Base-by-base conservation (phyloP, 176 grass and related monocot genomes). In the Cymbopogon citratus region DNA sequence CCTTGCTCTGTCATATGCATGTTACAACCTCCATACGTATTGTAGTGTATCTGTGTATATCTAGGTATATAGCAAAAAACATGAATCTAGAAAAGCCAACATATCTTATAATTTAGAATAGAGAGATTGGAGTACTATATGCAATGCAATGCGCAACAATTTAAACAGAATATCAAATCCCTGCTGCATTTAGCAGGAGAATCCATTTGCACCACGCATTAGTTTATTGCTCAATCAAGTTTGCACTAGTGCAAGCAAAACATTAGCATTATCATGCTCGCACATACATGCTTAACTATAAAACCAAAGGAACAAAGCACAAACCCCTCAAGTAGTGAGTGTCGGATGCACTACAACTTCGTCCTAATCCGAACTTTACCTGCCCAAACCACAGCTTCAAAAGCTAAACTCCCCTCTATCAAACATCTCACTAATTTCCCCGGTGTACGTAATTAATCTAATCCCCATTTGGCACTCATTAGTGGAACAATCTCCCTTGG, bases 281-380 rank as follows among this genome's bases (percentile, higher is more conserved):
- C 26, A 73, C 34, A 77, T 29, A 71, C 27, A 46, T 60, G 34
- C 40, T 59, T 60, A 25, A 25, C 25, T 35, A 36, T 29, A 66
- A 76, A 83, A 62, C 16, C 29, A 69, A 80, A 70, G 40, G 40
- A 69, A 39, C 76, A 75, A 70, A 80, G 61, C 29, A 84, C 24
- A 35, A 75, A 54, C 46, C 72, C 48, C 11, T 61, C 52, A 31
- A 41, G 75, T 80, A 69, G 75, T 85, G 71, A 89, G 87, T 89
- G 87, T 85, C 9, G 45, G 76, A 70, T 76, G 81, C 87, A 89
- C 87, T 76, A 80, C 40, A 84, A 70, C 26, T 72, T 80, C 82
- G 38, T 89, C 71, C 82, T 81, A 80, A 85, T 89, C 87, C 63
- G 4, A 26, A 67, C 65, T 39, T 87, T 69, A 61, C 73, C 80